Conservation (phyloP, 306 rosid species). For the Dryas alaskensis region DNA sequence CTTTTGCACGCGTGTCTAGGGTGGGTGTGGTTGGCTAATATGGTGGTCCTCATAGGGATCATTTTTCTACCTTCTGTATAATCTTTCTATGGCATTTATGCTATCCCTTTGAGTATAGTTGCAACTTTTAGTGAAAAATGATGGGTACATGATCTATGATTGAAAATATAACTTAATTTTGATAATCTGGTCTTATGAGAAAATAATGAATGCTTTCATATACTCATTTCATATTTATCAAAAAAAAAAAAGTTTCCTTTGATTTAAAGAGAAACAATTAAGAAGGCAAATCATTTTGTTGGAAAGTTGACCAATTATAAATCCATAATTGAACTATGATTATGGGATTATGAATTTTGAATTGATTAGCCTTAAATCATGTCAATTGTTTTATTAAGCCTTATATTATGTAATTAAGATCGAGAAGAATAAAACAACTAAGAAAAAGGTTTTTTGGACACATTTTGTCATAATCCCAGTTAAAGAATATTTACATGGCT, state of each 20-base stretch:
- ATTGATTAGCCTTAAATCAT: no score
- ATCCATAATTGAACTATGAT: no score
- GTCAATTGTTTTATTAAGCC: no score
- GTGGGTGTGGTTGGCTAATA: neutral
- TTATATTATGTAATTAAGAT: no score
- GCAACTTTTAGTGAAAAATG: neutral
- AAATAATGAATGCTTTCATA: no score
- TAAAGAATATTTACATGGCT: neutral
- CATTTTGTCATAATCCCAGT: constrained; percentile 5
- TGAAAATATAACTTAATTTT: neutral
- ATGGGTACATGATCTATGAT: neutral
- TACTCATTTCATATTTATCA: no score
- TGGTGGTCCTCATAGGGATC: constrained; percentile 15
- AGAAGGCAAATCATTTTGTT: neutral
- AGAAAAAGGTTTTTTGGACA: no score
- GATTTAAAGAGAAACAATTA: neutral
- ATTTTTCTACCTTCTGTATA: neutral
- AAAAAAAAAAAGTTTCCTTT: no score
- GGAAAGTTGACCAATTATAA: no score
- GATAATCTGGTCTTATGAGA: no score
- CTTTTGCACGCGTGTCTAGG: neutral
- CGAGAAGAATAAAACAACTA: no score
- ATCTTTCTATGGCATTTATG: constrained; percentile 2
- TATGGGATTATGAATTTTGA: no score
- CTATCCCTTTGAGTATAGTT: neutral